Base-by-base conservation (phyloP, 1,284 basidiomycete genomes). In the Cystobasidium sp. region DNA sequence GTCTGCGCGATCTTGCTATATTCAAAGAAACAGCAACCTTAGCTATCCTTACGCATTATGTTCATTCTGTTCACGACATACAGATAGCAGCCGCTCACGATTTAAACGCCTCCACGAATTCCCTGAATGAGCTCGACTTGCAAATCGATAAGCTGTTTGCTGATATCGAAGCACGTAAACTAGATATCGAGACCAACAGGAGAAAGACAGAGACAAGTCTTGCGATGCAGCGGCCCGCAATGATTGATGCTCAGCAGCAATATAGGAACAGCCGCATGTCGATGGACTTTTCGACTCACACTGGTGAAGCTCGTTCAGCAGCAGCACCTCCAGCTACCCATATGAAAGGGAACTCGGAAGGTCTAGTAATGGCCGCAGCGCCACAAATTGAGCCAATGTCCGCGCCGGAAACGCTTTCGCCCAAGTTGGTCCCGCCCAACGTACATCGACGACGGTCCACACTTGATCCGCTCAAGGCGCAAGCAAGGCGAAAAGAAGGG, bases 401-500 rank as follows among this genome's bases (percentile, higher is more conserved):
- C 6, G 51, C 51, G 10, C 41, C 49, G 31, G 22, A 14, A 24
- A 24, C 9, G 9, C 64, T 6, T 4, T 24, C n/a, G 44, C 53
- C 37, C 39, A 46, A 20, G 62, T 55, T 6, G 31, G 6, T 22
- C 24, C 31, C 31, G 10, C 51, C 44, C 14, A 59, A 18, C n/a
- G 1, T 53, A 31, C 55, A 58, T 5, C 39, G 62, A 37, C 68
- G 59, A 0, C 31, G 22, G 4, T 66, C 64, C 20, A 53, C 47
- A 10, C 41, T 66, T 12, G 64, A 66, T 16, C 64, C 64, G n/a
- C 31, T 62, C 16, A 31, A 31, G 1, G 67, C 56, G 1, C 74
- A 49, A 4, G 49, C 66, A 0, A 75, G 77, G 8, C 69, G 67
- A n/a, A 78, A 78, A 51, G 78, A 79, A 63, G 78, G 78, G 7